Evolutionary conservation across 345 rosid species (phyloP).

Genomic region (Hibiscus tridactylites): DNA sequence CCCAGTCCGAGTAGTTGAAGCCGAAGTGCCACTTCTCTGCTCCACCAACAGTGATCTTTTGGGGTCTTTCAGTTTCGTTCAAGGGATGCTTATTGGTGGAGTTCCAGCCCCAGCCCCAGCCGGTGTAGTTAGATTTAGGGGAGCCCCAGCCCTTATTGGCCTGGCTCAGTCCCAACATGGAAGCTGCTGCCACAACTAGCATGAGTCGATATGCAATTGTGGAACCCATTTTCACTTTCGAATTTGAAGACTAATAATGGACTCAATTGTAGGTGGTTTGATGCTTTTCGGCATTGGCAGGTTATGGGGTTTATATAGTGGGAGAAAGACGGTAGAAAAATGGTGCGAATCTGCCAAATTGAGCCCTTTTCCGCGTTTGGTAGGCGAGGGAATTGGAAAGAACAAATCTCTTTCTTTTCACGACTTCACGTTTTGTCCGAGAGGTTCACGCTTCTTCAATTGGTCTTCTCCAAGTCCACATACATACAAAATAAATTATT

Average conservation of each 20-base stretch:
- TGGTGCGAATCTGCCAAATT: constrained; percentile 11
- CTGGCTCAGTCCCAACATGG: constrained; percentile 18
- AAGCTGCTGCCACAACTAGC: not conserved
- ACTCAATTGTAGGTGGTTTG: not conserved
- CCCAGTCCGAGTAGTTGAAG: constrained; percentile 53
- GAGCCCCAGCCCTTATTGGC: constrained; percentile 14
- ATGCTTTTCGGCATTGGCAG: not conserved
- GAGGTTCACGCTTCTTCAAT: not conserved
- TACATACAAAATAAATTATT: not conserved
- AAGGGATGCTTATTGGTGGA: not conserved
- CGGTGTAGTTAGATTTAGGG: constrained; percentile 3
- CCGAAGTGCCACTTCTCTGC: constrained; percentile 59
- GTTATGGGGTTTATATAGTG: constrained; percentile 3
- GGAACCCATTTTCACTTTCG: not conserved
- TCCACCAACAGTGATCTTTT: constrained; percentile 56
- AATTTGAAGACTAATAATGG: not conserved
- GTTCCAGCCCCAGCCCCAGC: constrained; percentile 15
- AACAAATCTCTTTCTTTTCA: not conserved
- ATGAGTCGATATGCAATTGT: not conserved
- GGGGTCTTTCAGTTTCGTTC: constrained; percentile 18
- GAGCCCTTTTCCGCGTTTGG: not conserved
- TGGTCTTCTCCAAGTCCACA: not conserved
- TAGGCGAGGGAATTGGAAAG: not conserved
- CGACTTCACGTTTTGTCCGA: not conserved
- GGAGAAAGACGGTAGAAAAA: not conserved